phyloP scores from a whole-genome alignment of 2,329 filamentous ascomycete species.

The Colletotrichum cordylinicola region DNA sequence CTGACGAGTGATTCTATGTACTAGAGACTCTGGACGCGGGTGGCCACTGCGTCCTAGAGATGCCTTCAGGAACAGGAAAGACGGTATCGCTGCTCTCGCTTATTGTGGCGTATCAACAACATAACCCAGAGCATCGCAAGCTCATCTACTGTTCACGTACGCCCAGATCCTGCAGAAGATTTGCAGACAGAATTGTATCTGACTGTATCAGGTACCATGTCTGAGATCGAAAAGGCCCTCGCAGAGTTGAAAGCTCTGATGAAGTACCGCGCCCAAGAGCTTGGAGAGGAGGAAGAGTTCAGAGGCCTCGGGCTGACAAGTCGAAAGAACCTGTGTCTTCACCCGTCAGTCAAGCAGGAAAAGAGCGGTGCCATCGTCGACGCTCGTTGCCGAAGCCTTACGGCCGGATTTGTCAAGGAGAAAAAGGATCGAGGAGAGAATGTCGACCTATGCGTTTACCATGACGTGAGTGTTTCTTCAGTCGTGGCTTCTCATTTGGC shows the following conservation, averaged over 20 bases:
- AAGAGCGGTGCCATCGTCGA: conserved; percentile 96
- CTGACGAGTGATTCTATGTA: background rate
- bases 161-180: background rate
- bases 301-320: conserved; percentile 90
- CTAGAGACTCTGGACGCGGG: conserved; percentile 84
- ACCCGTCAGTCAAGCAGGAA: conserved; percentile 94
- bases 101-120: conserved; percentile 95
- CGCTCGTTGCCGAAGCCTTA: conserved; percentile 92
- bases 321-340: conserved; percentile 95
- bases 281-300: conserved; percentile 94
- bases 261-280: conserved; percentile 89
- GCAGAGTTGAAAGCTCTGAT: conserved; percentile 91
- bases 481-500: background rate
- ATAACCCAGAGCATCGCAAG: conserved; percentile 91
- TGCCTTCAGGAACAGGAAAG: conserved; percentile 98
- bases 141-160: conserved; percentile 96
- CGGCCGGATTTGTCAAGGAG: conserved; percentile 95
- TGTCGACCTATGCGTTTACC: conserved; percentile 93
- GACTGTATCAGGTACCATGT: conserved; percentile 77
- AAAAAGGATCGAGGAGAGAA: conserved; percentile 96
- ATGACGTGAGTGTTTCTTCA: conserved; percentile 69
- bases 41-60: conserved; percentile 95
- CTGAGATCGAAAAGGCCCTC: conserved; percentile 97
- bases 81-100: conserved; percentile 93
- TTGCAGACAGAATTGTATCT: background rate